Evolutionary conservation across 140 eudicot species (phyloP).

Genomic region (Oenanthe javanica): DNA sequence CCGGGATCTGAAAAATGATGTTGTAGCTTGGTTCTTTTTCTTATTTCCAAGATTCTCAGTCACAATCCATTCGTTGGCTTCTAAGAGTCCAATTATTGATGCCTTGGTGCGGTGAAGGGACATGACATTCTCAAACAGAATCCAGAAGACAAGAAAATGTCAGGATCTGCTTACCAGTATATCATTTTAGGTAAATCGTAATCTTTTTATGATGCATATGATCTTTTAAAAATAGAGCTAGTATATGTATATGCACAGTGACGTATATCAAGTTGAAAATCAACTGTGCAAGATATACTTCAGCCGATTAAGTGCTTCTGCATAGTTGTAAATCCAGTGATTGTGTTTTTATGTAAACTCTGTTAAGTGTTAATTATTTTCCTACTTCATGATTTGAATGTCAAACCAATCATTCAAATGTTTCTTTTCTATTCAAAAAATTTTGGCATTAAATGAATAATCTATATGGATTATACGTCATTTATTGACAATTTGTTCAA

Average conservation of each 20-base stretch:
- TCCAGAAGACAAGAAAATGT: slow-evolving; percentile 87
- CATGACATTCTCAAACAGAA: slow-evolving; percentile 89
- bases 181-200: neutral
- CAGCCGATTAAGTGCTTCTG: neutral
- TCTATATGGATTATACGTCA: neutral
- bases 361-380: neutral
- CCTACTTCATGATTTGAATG: neutral
- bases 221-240: neutral
- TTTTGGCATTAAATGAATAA: neutral
- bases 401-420: neutral
- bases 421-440: neutral
- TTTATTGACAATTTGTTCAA: neutral
- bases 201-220: neutral
- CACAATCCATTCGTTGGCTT: slow-evolving; percentile 85
- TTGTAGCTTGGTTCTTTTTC: slow-evolving; percentile 28
- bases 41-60: slow-evolving; percentile 80
- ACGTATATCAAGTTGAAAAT: neutral
- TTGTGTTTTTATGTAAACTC: neutral
- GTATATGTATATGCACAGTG: neutral
- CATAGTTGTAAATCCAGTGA: neutral
- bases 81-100: slow-evolving; percentile 69
- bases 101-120: slow-evolving; percentile 83
- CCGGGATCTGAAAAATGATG: slow-evolving; percentile 24
- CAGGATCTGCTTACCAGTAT: slow-evolving; percentile 36
- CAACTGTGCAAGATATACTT: neutral